phyloP scores from a whole-genome alignment of 2,329 filamentous ascomycete species.

The Aspergillus fumigatus region DNA sequence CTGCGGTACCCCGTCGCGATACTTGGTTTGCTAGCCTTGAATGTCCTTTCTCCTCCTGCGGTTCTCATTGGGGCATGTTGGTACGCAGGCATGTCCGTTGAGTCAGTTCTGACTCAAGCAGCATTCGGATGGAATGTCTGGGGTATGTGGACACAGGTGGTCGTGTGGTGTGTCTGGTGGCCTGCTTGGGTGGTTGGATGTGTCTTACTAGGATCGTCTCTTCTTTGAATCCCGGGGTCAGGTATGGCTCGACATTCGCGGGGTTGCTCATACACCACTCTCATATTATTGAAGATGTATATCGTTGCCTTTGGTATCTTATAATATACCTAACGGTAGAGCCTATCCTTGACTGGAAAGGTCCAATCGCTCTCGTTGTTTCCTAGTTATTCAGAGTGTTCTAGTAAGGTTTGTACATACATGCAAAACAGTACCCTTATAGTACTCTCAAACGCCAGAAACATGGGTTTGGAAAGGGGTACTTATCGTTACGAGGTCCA shows the following conservation, averaged over 20 bases:
- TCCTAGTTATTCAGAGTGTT: constrained; percentile 6
- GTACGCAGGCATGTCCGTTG: constrained; percentile 48
- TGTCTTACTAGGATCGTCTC: constrained; percentile 30
- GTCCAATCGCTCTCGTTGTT: constrained; percentile 3
- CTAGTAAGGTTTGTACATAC: constrained; percentile 15
- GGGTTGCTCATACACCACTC: background rate
- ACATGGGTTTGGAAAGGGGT: background rate
- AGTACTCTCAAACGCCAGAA: background rate
- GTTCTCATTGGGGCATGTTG: constrained; percentile 49
- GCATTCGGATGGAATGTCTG: constrained; percentile 86
- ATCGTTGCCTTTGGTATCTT: background rate
- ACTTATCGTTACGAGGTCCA: background rate
- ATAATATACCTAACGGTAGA: background rate
- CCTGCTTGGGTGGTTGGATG: constrained; percentile 74
- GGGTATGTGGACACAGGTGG: constrained; percentile 82
- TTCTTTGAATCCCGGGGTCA: constrained; percentile 18
- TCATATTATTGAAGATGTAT: background rate
- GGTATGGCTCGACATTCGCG: background rate
- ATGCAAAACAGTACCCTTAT: constrained; percentile 6
- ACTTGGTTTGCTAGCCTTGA: constrained; percentile 50
- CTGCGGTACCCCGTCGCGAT: constrained; percentile 24
- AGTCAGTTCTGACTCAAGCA: constrained; percentile 62
- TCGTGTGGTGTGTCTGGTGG: constrained; percentile 96
- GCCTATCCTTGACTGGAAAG: background rate
- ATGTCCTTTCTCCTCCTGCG: constrained; percentile 57